Conservation (phyloP, 331 rosid species). For the Stylosanthes scabra region DNA sequence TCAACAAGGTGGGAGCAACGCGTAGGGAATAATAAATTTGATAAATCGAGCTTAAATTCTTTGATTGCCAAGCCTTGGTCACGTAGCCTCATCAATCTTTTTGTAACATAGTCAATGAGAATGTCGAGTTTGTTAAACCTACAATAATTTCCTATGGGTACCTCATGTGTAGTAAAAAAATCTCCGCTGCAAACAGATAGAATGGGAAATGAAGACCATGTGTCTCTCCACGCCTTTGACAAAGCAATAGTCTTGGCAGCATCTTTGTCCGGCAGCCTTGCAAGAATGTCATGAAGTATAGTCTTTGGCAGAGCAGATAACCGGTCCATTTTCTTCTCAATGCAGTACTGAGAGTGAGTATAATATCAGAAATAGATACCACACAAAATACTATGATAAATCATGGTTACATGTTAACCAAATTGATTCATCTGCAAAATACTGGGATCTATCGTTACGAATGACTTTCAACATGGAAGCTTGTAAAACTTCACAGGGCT, state of each 20-base stretch:
- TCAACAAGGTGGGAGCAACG: conserved; percentile 6
- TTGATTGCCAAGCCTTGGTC: conserved; percentile 32
- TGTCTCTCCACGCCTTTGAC: conserved; percentile 31
- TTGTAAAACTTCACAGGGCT: too few species aligned
- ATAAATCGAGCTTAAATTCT: background rate
- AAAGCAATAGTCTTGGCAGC: conserved; percentile 38
- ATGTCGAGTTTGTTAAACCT: conserved; percentile 11
- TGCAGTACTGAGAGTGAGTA: background rate
- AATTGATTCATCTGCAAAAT: too few species aligned
- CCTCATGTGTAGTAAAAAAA: background rate
- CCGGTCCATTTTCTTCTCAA: conserved; percentile 13
- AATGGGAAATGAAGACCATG: conserved; percentile 37
- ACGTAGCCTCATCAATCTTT: conserved; percentile 19
- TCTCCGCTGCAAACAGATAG: background rate
- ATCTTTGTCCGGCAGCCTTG: conserved; percentile 29
- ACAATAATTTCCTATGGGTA: background rate
- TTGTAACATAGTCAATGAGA: conserved; percentile 8
- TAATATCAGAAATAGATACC: background rate
- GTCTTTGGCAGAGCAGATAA: conserved; percentile 21
- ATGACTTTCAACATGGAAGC: too few species aligned
- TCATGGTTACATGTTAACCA: too few species aligned
- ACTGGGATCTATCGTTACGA: too few species aligned
- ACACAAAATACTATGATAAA: too few species aligned
- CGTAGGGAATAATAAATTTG: background rate
- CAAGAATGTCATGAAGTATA: conserved; percentile 32